Evolutionary conservation across 1,284 basidiomycete genomes (phyloP).

Genomic region (Cutaneotrichosporon cavernicola): DNA sequence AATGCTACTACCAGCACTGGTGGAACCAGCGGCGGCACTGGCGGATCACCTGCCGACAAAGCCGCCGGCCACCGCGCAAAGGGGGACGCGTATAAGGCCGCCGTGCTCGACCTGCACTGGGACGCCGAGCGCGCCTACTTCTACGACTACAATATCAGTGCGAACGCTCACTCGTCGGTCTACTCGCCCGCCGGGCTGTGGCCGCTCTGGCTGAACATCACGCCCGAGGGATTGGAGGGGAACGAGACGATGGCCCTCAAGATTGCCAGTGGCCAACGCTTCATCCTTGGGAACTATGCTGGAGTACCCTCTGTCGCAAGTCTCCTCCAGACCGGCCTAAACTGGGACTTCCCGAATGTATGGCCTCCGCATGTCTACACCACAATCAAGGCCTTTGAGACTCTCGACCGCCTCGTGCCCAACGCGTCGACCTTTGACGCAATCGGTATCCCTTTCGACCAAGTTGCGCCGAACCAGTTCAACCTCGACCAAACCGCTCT

Average conservation of each 20-base stretch:
- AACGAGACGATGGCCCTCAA: slow-evolving; percentile 63
- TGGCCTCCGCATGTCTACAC: slow-evolving; percentile 84
- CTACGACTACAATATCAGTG: slow-evolving; percentile 67
- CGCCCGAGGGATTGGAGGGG: slow-evolving; percentile 66
- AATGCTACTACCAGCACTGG: slow-evolving; percentile 20
- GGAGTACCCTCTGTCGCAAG: slow-evolving; percentile 68
- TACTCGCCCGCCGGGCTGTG: slow-evolving; percentile 76
- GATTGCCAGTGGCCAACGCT: slow-evolving; percentile 69
- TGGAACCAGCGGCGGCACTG: background rate
- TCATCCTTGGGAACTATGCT: slow-evolving; percentile 78
- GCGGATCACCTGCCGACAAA: slow-evolving; percentile 11
- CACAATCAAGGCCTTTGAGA: slow-evolving; percentile 70
- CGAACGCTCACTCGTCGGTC: slow-evolving; percentile 62
- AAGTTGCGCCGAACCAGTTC: slow-evolving; percentile 71
- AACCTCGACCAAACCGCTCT: slow-evolving; percentile 65
- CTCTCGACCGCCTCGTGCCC: slow-evolving; percentile 34
- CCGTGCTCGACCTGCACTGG: slow-evolving; percentile 84
- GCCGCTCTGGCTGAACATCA: slow-evolving; percentile 81
- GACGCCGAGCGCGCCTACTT: slow-evolving; percentile 76
- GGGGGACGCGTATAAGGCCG: slow-evolving; percentile 63
- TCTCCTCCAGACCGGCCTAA: slow-evolving; percentile 71
- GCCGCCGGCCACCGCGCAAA: slow-evolving; percentile 61
- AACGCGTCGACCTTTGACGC: background rate
- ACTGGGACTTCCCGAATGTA: slow-evolving; percentile 63
- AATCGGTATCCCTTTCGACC: slow-evolving; percentile 32